A percentile compares a stretch with the other conserved stretches of the same genome.
phyloP scores from a whole-genome alignment of 2,329 filamentous ascomycete genomes.

The Fusarium sp. region DNA sequence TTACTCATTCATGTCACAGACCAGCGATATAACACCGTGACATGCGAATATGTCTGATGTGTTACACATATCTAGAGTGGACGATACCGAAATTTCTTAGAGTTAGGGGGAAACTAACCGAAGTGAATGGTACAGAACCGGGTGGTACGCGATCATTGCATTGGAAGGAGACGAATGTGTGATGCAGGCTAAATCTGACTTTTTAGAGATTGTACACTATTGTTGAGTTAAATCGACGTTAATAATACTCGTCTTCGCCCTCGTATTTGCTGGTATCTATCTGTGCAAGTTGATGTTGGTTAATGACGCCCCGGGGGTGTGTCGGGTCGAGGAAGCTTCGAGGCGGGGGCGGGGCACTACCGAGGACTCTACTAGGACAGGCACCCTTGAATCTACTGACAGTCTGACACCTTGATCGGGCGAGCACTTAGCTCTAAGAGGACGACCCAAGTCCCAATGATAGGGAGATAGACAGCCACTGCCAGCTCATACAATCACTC shows the following conservation, averaged over 20 bases:
- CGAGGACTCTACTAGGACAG: neutral
- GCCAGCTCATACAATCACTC: neutral
- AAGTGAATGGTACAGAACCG: neutral
- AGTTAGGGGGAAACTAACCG: neutral
- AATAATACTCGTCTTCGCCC: neutral
- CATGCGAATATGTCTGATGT: slow-evolving; percentile 57
- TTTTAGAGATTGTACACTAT: neutral
- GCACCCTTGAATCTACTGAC: neutral
- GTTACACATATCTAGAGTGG: neutral
- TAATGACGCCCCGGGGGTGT: neutral
- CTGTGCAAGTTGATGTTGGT: neutral
- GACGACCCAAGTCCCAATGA: neutral
- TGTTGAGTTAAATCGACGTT: neutral
- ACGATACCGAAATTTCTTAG: neutral
- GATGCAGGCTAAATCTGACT: no score
- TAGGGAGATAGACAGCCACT: neutral
- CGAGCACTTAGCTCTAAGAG: neutral
- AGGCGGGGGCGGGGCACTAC: slow-evolving; percentile 2
- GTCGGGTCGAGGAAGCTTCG: neutral
- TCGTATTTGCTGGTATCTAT: no score
- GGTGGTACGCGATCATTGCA: neutral
- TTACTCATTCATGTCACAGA: slow-evolving; percentile 47
- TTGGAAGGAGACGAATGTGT: neutral
- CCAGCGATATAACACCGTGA: slow-evolving; percentile 57
- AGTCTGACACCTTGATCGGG: slow-evolving; percentile 4